A percentile compares a stretch with the other conserved stretches of the same genome.
Evolutionary conservation across 768 basidiomycete genomes (phyloP).

Genomic region (Serpula lacrymans): DNA sequence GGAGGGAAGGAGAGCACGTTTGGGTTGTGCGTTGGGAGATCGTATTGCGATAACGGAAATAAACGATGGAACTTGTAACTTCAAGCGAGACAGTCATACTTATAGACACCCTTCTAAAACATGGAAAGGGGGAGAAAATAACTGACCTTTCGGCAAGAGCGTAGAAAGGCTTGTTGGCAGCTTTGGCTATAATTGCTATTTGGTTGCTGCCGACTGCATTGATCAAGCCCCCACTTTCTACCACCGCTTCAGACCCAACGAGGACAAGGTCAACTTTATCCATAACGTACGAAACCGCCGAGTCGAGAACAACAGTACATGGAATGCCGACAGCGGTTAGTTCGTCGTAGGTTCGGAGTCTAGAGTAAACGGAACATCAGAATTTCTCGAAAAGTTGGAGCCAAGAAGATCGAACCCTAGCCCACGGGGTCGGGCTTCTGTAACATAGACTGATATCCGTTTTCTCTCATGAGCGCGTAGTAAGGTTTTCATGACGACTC

Average conservation of each 20-base stretch:
- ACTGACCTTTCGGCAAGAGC: constrained; percentile 85
- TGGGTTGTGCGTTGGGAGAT: constrained; percentile 79
- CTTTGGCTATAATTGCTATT: constrained; percentile 94
- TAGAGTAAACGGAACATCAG: constrained; percentile 28
- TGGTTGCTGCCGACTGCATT: constrained; percentile 95
- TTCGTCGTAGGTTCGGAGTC: constrained; percentile 87
- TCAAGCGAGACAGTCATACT: constrained; percentile 18
- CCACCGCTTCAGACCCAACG: constrained; percentile 97
- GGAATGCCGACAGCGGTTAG: constrained; percentile 90
- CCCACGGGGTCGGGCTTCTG: constrained; percentile 89
- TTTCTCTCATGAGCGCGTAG: constrained; percentile 88
- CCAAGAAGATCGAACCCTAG: constrained; percentile 59
- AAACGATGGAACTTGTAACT: constrained; percentile 98
- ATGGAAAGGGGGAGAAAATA: constrained; percentile 15
- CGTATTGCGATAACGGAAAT: constrained; percentile 90
- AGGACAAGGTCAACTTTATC: constrained; percentile 93
- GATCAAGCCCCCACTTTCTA: constrained; percentile 90
- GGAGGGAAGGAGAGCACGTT: constrained; percentile 69
- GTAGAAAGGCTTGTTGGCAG: constrained; percentile 94
- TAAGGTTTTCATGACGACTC: constrained; percentile 92
- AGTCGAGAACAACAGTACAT: constrained; percentile 92
- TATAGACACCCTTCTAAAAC: too few relatives aligned
- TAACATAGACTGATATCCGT: constrained; percentile 96
- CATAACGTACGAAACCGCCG: constrained; percentile 96
- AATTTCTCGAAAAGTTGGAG: constrained; percentile 8